Conservation (phyloP, 768 basidiomycete genomes). For the Kwoniella bestiolae region DNA sequence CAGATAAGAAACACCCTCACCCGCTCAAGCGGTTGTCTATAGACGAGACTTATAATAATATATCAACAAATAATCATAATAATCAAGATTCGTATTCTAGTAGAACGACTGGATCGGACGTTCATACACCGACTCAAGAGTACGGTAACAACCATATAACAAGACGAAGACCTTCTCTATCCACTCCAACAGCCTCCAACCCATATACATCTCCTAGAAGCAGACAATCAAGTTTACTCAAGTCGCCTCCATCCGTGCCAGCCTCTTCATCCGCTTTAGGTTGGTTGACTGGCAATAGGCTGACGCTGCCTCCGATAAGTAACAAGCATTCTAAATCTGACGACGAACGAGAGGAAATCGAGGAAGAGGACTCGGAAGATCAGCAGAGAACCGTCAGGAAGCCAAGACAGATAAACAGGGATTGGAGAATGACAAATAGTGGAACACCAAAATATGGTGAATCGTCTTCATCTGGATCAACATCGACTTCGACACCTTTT, state of each 20-base stretch:
- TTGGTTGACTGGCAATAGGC: conserved; percentile 19
- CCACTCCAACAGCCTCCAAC: background rate
- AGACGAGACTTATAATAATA: conserved; percentile 10
- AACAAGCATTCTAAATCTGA: conserved; percentile 21
- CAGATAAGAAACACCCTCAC: background rate
- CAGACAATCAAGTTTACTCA: conserved; percentile 10
- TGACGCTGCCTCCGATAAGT: conserved; percentile 15
- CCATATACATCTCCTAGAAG: conserved; percentile 13
- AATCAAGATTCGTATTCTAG: background rate
- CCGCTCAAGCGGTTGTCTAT: conserved; percentile 26
- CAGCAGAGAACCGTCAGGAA: conserved; percentile 1
- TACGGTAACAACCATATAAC: conserved; percentile 15
- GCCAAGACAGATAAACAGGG: conserved; percentile 16
- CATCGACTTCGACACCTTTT: conserved; percentile 12
- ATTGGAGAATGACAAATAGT: conserved; percentile 27
- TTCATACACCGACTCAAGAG: conserved; percentile 20
- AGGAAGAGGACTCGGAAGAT: background rate
- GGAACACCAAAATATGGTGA: conserved; percentile 22
- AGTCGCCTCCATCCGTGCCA: conserved; percentile 4
- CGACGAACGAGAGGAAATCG: conserved; percentile 32
- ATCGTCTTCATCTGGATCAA: conserved; percentile 13
- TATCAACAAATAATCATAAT: background rate
- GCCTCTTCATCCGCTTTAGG: conserved; percentile 13
- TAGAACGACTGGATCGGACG: conserved; percentile 17
- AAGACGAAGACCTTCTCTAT: conserved; percentile 10